Base-by-base conservation (phyloP, 441 rosid genomes). In the Euphorbia celastroides region DNA sequence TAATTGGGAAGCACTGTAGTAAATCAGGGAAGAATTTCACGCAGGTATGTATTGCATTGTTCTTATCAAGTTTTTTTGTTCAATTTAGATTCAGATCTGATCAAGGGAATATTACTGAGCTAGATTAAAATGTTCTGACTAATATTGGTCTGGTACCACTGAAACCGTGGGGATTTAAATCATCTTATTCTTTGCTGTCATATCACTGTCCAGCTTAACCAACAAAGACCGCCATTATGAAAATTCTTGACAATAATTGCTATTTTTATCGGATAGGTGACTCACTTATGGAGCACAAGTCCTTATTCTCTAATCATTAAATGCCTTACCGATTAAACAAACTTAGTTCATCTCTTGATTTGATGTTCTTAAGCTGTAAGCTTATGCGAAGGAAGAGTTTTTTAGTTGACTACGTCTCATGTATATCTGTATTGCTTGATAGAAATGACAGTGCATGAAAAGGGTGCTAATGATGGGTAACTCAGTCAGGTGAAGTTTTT, bases 31-130 rank as follows among this genome's bases (percentile, higher is more conserved):
- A 73, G 72, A 79, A 74, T 75, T 72, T 82, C 64, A 78, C 79
- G n/a, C 92, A 80, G 89, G 98, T 90, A 67, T 60, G 32, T 11
- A 14, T 55, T 26, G 60, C 36, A 17, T 36, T 68, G 19, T 38
- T 36, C 25, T 17, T 34, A 11, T 54, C 54, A 8, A 56, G 62
- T 1, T 46, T 57, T 2, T 0, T 23, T 36, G 46, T 54, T 48
- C 64, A 22, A 9, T 30, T 59, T 41, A 42, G 55, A 31, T 22
- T 55, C 30, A 41, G 42, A 20, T 7, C 65, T 28, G 31, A 59
- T 26, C 41, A 59, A 32, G 25, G 25, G 48, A 13, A 26, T 28
- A 41, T 30, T 64, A 26, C 27, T 55, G 7, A 28, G 22, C 9
- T 16, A 38, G 46, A 52, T 27, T 54, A 61, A 60, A 52, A 31